These are phyloP conservation scores for Aphanomyces stellatus DNA, from an alignment of 352 stramenopile species.

Conservation along the genomic window DNA sequence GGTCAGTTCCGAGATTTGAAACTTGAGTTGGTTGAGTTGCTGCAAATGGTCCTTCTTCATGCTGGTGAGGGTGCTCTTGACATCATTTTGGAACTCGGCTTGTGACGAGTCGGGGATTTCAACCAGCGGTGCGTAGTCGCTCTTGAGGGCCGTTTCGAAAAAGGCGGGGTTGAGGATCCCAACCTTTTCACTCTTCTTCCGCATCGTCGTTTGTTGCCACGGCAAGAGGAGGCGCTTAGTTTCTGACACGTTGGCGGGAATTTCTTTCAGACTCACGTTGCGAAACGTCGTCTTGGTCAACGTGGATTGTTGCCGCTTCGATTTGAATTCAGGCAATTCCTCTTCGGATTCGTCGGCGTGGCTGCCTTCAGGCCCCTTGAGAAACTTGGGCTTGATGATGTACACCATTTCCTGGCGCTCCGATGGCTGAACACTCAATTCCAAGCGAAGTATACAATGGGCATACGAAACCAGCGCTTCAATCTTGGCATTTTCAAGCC, in stretches of 20 bases:
- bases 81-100: not conserved
- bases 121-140: conserved; percentile 4
- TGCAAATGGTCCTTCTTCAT: conserved; percentile 16
- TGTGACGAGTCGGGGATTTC: not conserved
- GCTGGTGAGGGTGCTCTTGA: not conserved
- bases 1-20: conserved; percentile 12
- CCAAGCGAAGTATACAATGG: conserved; percentile 42
- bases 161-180: conserved; percentile 18
- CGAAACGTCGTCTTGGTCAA: not conserved
- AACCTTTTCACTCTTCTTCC: not conserved
- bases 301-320: not conserved
- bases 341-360: not conserved
- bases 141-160: conserved; percentile 1
- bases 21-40: conserved; percentile 17
- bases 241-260: not conserved
- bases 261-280: not conserved
- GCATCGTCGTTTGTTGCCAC: not conserved
- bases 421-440: conserved; percentile 32
- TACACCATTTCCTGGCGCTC: conserved; percentile 35
- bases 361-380: not conserved
- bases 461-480: conserved; percentile 49
- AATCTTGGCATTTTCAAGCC: conserved; percentile 46
- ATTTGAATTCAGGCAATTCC: not conserved
- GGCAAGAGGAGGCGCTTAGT: not conserved
- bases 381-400: conserved; percentile 21